These are phyloP conservation scores for Pythium apleroticum DNA, from an alignment of 352 stramenopile genomes.

Conservation along the genomic window DNA sequence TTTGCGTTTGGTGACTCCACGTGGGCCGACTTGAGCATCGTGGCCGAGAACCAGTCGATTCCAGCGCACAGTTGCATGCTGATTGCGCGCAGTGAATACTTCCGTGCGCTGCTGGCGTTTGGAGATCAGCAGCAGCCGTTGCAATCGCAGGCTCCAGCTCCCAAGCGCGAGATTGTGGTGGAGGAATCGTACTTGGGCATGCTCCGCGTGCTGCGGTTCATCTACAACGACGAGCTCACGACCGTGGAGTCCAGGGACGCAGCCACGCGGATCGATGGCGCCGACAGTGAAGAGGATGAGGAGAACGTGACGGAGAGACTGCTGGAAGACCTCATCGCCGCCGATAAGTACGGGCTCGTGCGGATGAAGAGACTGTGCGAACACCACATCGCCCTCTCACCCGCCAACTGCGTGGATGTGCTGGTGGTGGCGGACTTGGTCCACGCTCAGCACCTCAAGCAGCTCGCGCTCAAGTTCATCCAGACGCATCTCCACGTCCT, in stretches of 20 bases:
- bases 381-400: constrained; percentile 41
- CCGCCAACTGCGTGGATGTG: constrained; percentile 56
- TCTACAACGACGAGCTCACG: constrained; percentile 61
- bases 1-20: constrained; percentile 43
- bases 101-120: constrained; percentile 57
- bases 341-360: constrained; percentile 71
- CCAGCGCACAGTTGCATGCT: constrained; percentile 63
- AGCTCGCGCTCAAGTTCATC: constrained; percentile 42
- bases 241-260: neutral
- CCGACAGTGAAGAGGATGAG: constrained; percentile 10
- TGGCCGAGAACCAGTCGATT: constrained; percentile 46
- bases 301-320: constrained; percentile 39
- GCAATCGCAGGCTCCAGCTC: neutral
- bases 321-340: constrained; percentile 71
- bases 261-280: neutral
- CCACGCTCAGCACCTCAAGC: constrained; percentile 53
- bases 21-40: constrained; percentile 55
- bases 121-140: constrained; percentile 2
- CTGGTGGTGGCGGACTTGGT: constrained; percentile 64
- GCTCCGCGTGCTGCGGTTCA: constrained; percentile 64
- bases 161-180: constrained; percentile 35
- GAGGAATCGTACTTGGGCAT: constrained; percentile 55
- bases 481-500: constrained; percentile 34
- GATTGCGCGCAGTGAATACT: constrained; percentile 65
- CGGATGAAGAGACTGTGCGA: constrained; percentile 72